Evolutionary conservation across 768 basidiomycete genomes (phyloP), one percentile per base, ranked within the genome.

Genomic region (Boletus reticulatus): DNA sequence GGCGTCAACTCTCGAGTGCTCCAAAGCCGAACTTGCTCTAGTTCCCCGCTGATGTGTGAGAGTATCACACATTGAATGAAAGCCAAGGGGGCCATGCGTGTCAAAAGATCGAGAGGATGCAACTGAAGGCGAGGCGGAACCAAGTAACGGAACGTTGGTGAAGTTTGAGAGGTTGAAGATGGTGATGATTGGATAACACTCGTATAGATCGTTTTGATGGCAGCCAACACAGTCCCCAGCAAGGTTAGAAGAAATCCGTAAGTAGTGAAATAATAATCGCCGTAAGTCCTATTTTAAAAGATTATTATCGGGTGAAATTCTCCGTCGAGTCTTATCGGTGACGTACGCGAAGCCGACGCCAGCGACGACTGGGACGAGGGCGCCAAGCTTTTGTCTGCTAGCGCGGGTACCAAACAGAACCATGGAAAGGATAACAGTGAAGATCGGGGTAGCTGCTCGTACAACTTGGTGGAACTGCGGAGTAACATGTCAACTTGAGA

Each of bases 401-500:
- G 85, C 82, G 8, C 75, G 77, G 9, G 80, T 75, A 46, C 83
- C 80, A 34, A 92, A 81, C 37, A 98, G 67, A n/a, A 85, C 56
- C 50, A 80, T 76, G 0, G 94, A 85, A 51, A 98, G 80, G 37
- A 86, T 49, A 62, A 97, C 87, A 22, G 92, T 95, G 76, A 98
- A 98, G 48, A 98, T 80, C 0, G 97, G 96, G 0, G 96, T 89
- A 19, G 90, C 83, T 6, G 94, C 92, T 29, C 97, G 89, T 37
- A 98, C 87, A 52, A 98, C 93, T 78, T 98, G 96, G 70, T 98
- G 97, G 67, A 99, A 97, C 94, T 97, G 58, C 0, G 39, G 17
- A 43, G 50, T 54, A 19, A 43, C 39, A n/a, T 1, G 8, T 7
- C 3, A 12, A 11, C 7, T 6, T 53, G 2, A 50, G 38, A 43